Percentiles rank a stretch among this genome's conserved stretches.
Conservation (phyloP, 495 filamentous ascomycete genomes). For the Xylaria bambusicola region DNA sequence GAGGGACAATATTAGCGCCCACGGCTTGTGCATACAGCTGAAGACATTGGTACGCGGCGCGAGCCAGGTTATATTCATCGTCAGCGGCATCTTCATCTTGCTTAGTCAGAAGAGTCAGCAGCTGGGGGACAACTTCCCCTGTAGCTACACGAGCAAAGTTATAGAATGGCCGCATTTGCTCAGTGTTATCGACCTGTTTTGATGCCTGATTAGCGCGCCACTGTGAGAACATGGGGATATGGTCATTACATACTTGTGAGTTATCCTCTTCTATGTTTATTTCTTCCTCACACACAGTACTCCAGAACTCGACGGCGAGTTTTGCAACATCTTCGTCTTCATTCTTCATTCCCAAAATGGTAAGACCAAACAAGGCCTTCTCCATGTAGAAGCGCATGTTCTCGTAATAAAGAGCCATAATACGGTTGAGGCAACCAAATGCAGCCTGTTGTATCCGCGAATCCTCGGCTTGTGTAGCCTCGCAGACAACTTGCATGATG, state of each 20-base stretch:
- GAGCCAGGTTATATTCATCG: slow-evolving; percentile 94
- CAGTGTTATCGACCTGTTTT: slow-evolving; percentile 65
- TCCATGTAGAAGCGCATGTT: slow-evolving; percentile 99
- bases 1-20: slow-evolving; percentile 72
- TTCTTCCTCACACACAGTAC: slow-evolving; percentile 98
- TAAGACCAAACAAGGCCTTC: slow-evolving; percentile 96
- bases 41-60: slow-evolving; percentile 94
- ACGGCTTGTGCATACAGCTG: slow-evolving; percentile 94
- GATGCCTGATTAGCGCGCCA: slow-evolving; percentile 25
- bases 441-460: slow-evolving; percentile 89
- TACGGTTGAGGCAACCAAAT: slow-evolving; percentile 95
- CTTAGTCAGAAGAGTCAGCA: slow-evolving; percentile 84
- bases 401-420: slow-evolving; percentile 98
- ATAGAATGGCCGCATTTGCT: slow-evolving; percentile 83
- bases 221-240: neutral
- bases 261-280: slow-evolving; percentile 98
- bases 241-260: slow-evolving; percentile 62
- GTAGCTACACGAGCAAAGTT: slow-evolving; percentile 90
- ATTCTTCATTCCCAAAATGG: slow-evolving; percentile 98
- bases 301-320: slow-evolving; percentile 98
- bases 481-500: slow-evolving; percentile 99
- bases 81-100: slow-evolving; percentile 97
- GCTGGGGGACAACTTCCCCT: slow-evolving; percentile 87
- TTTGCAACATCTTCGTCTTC: slow-evolving; percentile 97
- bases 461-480: slow-evolving; percentile 92